A percentile compares a stretch with the other conserved stretches of the same genome.
phyloP scores from a whole-genome alignment of 2,329 filamentous ascomycete genomes.

The Colletotrichum sp. region DNA sequence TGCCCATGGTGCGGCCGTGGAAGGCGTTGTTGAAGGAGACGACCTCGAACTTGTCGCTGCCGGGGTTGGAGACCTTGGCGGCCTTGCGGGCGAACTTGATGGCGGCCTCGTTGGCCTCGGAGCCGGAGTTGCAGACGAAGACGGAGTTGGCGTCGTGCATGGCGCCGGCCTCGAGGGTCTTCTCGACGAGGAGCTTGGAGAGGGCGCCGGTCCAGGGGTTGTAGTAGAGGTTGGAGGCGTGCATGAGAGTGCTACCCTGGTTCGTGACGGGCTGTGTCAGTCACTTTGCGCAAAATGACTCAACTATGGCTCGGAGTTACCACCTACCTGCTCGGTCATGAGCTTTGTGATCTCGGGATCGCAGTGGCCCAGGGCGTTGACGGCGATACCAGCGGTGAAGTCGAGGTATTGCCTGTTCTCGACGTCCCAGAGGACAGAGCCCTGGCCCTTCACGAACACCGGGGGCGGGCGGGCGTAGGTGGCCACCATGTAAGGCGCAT shows the following conservation, averaged over 20 bases:
- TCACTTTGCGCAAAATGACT: neutral
- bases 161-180: conserved; percentile 77
- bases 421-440: conserved; percentile 87
- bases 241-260: conserved; percentile 78
- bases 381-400: conserved; percentile 94
- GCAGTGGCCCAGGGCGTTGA: conserved; percentile 90
- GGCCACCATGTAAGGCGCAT: conserved; percentile 89
- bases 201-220: conserved; percentile 94
- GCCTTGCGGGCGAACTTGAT: conserved; percentile 97
- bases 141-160: conserved; percentile 83
- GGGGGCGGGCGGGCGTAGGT: conserved; percentile 91
- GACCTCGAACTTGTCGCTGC: conserved; percentile 78
- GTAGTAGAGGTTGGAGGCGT: conserved; percentile 96
- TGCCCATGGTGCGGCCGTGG: conserved; percentile 96
- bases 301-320: conserved; percentile 18
- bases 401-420: conserved; percentile 91
- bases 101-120: conserved; percentile 96
- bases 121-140: conserved; percentile 96
- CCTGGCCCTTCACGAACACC: conserved; percentile 87
- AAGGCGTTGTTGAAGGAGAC: conserved; percentile 93
- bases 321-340: conserved; percentile 74
- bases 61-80: conserved; percentile 76
- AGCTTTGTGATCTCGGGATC: conserved; percentile 79
- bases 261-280: neutral
- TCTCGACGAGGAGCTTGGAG: conserved; percentile 82